Evolutionary conservation across 2,329 filamentous ascomycete species (phyloP).

Genomic region (Colletotrichum tamarilloi): DNA sequence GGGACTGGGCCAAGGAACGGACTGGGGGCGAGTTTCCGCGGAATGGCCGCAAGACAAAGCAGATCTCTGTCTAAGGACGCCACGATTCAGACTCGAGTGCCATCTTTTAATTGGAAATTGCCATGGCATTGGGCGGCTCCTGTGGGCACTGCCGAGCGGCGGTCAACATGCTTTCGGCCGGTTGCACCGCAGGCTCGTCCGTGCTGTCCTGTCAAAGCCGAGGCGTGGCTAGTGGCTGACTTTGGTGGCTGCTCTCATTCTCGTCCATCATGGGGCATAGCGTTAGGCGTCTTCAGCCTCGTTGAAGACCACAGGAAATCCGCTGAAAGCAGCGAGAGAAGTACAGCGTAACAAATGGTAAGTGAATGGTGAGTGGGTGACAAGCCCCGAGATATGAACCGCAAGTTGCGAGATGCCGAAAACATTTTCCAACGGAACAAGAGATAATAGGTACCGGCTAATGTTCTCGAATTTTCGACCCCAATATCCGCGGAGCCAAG

Average conservation of each 20-base stretch:
- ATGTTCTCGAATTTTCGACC: constrained; percentile 22
- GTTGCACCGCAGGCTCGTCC: constrained; percentile 20
- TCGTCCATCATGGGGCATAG: neutral
- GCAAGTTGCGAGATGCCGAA: neutral
- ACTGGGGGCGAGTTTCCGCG: constrained; percentile 21
- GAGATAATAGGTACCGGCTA: constrained; percentile 16
- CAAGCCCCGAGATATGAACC: neutral
- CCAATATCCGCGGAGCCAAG: constrained; percentile 25
- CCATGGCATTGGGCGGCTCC: constrained; percentile 9
- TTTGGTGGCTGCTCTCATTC: neutral
- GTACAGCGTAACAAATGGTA: constrained; percentile 2
- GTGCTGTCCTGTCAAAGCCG: constrained; percentile 17
- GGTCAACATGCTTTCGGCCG: constrained; percentile 26
- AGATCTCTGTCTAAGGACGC: constrained; percentile 25
- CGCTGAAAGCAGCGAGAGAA: neutral
- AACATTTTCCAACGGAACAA: constrained; percentile 6
- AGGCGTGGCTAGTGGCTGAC: constrained; percentile 26
- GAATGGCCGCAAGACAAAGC: constrained; percentile 31
- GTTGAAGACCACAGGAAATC: neutral
- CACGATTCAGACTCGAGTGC: constrained; percentile 18
- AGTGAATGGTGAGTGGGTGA: neutral
- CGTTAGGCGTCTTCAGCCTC: neutral
- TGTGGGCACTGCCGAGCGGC: constrained; percentile 5
- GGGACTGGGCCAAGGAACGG: constrained; percentile 4
- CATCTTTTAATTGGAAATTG: constrained; percentile 3